A percentile compares a stretch with the other conserved stretches of the same genome.
Conservation (phyloP, 164 flowering plant genomes). For the Vitis rotundifolia region DNA sequence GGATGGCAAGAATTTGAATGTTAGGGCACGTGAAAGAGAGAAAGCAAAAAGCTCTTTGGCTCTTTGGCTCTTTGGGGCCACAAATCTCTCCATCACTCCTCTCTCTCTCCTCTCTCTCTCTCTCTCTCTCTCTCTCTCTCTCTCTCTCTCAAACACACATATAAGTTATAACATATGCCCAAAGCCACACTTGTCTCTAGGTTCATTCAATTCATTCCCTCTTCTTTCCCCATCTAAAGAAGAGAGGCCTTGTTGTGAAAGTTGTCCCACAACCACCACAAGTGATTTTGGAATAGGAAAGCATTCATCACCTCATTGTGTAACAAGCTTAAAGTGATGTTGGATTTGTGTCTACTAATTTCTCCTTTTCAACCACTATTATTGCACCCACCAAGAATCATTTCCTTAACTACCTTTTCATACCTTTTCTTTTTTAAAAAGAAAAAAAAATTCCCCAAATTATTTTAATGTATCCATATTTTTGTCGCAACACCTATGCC, state of each 20-base stretch:
- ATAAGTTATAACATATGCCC: neutral
- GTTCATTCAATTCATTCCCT: neutral
- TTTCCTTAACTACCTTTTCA: neutral
- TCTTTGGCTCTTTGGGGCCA: slow-evolving; percentile 10
- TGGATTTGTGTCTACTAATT: neutral
- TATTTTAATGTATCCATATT: too few relatives aligned
- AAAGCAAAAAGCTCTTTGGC: neutral
- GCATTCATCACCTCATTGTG: neutral
- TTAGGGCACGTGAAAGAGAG: slow-evolving; percentile 15
- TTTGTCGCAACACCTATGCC: too few relatives aligned
- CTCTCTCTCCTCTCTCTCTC: too few relatives aligned
- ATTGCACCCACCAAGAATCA: slow-evolving; percentile 6
- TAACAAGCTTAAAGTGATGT: slow-evolving; percentile 1
- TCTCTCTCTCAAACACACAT: too few relatives aligned
- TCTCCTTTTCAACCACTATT: neutral
- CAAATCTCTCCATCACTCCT: slow-evolving; percentile 1
- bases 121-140: too few relatives aligned
- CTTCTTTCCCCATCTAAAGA: neutral
- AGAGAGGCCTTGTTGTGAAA: neutral
- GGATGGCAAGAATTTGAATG: neutral
- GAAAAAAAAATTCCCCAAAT: too few relatives aligned
- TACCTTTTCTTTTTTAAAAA: neutral
- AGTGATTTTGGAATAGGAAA: slow-evolving; percentile 9
- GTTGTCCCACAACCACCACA: neutral
- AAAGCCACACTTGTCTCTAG: neutral